Evolutionary conservation across 768 basidiomycete genomes (phyloP), one percentile per base, ranked within the genome.

Genomic region (Grammothele lineata): DNA sequence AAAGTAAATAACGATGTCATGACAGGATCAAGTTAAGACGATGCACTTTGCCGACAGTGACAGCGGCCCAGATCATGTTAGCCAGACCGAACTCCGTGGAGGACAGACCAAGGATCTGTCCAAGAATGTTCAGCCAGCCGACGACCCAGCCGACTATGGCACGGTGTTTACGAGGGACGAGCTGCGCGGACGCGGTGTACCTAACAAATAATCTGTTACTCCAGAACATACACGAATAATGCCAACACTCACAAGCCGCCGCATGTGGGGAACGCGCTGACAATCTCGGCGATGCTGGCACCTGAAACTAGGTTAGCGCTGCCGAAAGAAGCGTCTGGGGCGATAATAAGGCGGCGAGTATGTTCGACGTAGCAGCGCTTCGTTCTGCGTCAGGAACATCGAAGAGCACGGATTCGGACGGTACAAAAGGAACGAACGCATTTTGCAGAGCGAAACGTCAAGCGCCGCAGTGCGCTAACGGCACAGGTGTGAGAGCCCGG

Each of bases 31-130:
- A 30, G 27, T 7, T 7, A 7, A 30, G 27, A 30, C 27, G 26
- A 54, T 44, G 12, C 22, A 64, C 80, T 59, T 71, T 78, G 45
- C 75, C 80, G 38, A 87, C 64, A 17, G 73, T 75, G 26, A 83
- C 83, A 3, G 88, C 88, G n/a, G 81, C 81, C 71, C 84, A 77
- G 33, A 88, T 85, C 87, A 87, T 89, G 60, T 74, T 77, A 18
- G 84, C 73, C 18, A 88, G 72, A 22, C 88, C 89, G 59, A 89
- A 92, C 63, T 92, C 88, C 0, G 88, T 92, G 2, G 87, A 91
- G 6, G 90, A 85, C 40, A 92, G 72, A 23, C 91, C 91, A 11
- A 90, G 88, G 46, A 90, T 79, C 66, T 92, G 89, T 77, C 83
- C 87, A 14, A 89, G 76, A 34, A 89, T 80, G 60, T 92, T 92